These are phyloP conservation scores for Abortiporus biennis DNA, from an alignment of 1,284 basidiomycete genomes.

Conservation along the genomic window DNA sequence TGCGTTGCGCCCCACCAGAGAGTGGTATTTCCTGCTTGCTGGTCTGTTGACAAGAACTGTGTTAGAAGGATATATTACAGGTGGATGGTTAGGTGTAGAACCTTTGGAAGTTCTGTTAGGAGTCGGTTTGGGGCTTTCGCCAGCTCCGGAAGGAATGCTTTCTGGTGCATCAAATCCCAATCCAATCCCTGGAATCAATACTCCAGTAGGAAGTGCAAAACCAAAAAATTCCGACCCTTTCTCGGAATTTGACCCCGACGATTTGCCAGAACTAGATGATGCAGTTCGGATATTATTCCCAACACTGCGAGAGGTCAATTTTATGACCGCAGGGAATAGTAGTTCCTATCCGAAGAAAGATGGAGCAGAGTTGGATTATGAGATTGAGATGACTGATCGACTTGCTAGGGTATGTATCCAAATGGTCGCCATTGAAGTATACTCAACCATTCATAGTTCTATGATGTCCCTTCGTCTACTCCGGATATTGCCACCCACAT, in stretches of 20 bases:
- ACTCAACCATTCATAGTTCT: constrained; percentile 44
- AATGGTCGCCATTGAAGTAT: constrained; percentile 1
- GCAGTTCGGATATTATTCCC: constrained; percentile 68
- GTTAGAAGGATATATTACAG: constrained; percentile 75
- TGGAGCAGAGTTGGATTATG: constrained; percentile 59
- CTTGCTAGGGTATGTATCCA: constrained; percentile 49
- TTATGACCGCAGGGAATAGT: constrained; percentile 16
- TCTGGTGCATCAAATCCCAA: not conserved
- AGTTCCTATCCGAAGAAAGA: constrained; percentile 21
- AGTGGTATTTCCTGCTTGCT: constrained; percentile 76
- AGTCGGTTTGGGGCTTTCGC: constrained; percentile 54
- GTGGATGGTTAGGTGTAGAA: constrained; percentile 68
- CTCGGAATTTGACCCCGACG: constrained; percentile 68
- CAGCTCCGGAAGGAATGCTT: constrained; percentile 7
- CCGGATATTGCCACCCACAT: constrained; percentile 74
- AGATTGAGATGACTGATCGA: constrained; percentile 59
- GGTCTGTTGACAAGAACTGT: constrained; percentile 73
- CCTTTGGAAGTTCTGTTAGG: constrained; percentile 69
- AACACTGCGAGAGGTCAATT: constrained; percentile 32
- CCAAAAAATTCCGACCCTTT: constrained; percentile 35
- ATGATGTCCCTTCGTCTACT: constrained; percentile 60
- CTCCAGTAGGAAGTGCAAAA: not conserved
- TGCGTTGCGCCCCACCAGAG: constrained; percentile 52
- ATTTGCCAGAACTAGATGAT: constrained; percentile 59
- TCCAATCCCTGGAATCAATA: not conserved